Evolutionary conservation across 306 rosid genomes (phyloP).

Genomic region (Rosa multiflora): DNA sequence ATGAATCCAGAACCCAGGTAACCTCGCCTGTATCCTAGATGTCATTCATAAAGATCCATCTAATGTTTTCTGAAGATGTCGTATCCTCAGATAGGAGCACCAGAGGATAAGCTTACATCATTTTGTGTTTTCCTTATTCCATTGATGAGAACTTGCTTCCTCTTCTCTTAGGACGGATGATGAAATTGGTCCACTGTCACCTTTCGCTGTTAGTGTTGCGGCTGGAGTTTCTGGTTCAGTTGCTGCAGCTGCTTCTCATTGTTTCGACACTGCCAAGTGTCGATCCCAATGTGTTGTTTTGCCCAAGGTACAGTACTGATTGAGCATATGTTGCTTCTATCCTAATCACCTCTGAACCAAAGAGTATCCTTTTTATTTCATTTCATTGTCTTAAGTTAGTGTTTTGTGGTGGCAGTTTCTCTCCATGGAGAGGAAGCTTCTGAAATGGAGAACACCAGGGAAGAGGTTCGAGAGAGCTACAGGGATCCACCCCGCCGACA

Average conservation of each 20-base stretch:
- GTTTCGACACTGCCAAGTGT: slow-evolving; percentile 85
- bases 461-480: slow-evolving; percentile 63
- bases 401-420: slow-evolving; percentile 52
- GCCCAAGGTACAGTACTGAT: slow-evolving; percentile 59
- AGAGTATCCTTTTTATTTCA: not conserved
- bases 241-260: slow-evolving; percentile 94
- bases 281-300: slow-evolving; percentile 73
- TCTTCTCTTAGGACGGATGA: slow-evolving; percentile 60
- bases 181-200: slow-evolving; percentile 74
- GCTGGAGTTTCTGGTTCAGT: slow-evolving; percentile 88
- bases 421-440: slow-evolving; percentile 70
- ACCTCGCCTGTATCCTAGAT: not conserved
- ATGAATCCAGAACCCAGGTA: slow-evolving; percentile 90
- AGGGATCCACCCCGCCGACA: slow-evolving; percentile 82
- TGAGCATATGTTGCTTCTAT: not conserved
- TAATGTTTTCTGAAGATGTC: slow-evolving; percentile 14
- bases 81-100: slow-evolving; percentile 12
- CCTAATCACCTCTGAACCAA: not conserved
- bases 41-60: not conserved
- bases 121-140: slow-evolving; percentile 5
- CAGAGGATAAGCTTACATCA: slow-evolving; percentile 13
- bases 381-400: not conserved
- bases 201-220: slow-evolving; percentile 65
- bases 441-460: slow-evolving; percentile 73
- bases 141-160: slow-evolving; percentile 32